Base-by-base conservation (phyloP, 2,329 filamentous ascomycete species). In the Penicillium sp. region DNA sequence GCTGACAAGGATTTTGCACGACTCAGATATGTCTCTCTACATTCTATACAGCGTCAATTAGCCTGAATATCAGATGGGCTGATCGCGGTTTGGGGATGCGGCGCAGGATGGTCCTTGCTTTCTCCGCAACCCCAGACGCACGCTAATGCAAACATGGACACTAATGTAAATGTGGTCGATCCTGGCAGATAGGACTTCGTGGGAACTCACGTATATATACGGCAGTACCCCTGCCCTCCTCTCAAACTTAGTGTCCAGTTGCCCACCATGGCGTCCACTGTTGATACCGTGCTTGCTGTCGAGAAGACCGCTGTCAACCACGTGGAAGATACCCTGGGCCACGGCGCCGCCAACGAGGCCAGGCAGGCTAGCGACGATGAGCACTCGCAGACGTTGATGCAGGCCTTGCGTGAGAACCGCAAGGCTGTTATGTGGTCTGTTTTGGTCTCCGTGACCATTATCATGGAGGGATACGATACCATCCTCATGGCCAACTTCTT, bases 381-480 rank as follows among this genome's bases (percentile, higher is more conserved):
- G 41, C 62, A 60, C 21, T 27, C 59, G 1, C 62, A 64, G 29
- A 62, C 57, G 0, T 46, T 64, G 12, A 58, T 55, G 46, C 57
- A 63, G 34, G 59, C 54, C 4, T 16, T 64, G 38, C 51, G 54
- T 0, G 57, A 58, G n/a, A 66, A 68, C 29, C 60, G 59, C 23
- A 68, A 65, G 40, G 68, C 67, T 15, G 63, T 72, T 7, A 55
- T 60, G 4, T 77, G 71, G 66, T 72, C 71, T 5, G 57, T 75
- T 21, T 40, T 73, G 31, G 74, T 79, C 51, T 79, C 76, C 13
- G 73, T 73, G n/a, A 73, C 76, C 4, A 74, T 81, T 50, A 71
- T 81, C 57, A 81, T 81, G 79, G 79, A 80, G 56, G 79, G 79
- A 3, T 81, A 82, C 63, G 80, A 83, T 59, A 73, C 81, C 8